Conservation (phyloP, 2,329 filamentous ascomycete genomes). For the Colletotrichum lini region DNA sequence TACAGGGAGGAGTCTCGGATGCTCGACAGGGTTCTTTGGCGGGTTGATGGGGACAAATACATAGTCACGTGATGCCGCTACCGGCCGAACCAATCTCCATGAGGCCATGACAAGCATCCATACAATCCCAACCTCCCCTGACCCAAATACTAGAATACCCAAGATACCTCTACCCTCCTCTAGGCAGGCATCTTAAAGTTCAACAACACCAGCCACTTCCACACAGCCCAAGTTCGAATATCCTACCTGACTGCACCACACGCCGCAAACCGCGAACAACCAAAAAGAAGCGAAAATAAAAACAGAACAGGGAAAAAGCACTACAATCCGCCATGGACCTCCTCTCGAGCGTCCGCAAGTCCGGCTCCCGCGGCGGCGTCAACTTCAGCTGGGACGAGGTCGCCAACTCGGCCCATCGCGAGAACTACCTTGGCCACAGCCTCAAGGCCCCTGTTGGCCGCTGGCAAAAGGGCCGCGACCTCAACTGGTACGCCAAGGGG, state of each 20-base stretch:
- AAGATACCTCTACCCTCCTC: too few species aligned
- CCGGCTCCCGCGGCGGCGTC: conserved; percentile 90
- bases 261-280: too few species aligned
- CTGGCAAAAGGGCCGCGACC: conserved; percentile 85
- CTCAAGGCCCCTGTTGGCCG: conserved; percentile 92
- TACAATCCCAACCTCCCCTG: background rate
- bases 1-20: conserved; percentile 28
- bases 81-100: background rate
- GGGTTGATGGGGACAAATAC: background rate
- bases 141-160: too few species aligned
- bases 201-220: background rate
- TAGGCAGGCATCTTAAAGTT: background rate
- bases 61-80: background rate
- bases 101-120: background rate
- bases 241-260: too few species aligned
- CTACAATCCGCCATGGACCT: conserved; percentile 80
- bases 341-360: conserved; percentile 90
- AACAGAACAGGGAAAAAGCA: background rate
- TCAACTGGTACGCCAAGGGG: conserved; percentile 75
- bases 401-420: conserved; percentile 86
- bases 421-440: conserved; percentile 91
- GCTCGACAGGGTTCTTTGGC: conserved; percentile 5
- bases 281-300: background rate
- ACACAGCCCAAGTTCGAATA: too few species aligned
- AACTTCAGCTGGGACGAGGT: conserved; percentile 99